Evolutionary conservation across 805 yeast species (phyloP), one percentile per base, ranked within the genome.

Genomic region (Saccharomycopsis malanga): DNA sequence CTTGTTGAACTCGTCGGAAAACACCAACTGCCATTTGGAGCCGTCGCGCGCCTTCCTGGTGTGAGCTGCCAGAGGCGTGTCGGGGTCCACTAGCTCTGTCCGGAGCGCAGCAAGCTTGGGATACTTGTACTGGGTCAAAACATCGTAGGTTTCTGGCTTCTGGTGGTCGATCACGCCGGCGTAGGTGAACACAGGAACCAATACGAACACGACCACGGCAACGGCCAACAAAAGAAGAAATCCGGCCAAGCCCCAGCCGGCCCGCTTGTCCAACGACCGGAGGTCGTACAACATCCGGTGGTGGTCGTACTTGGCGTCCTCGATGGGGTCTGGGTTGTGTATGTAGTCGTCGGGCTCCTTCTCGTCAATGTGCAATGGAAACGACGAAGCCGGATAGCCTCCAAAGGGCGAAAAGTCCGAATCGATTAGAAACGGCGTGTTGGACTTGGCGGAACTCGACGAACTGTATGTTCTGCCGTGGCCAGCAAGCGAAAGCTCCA

Each of bases 271-370:
- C 77, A 82, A 71, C 57, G 73, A 60, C 63, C 77, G 83, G 53
- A 84, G 62, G 64, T 84, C 93, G 46, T 77, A 59, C 50, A 67
- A 57, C 57, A 84, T 77, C 56, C 87, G 68, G 60, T 80, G 76
- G 53, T 77, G 82, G 56, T 87, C 95, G 58, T 82, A 79, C 50
- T 81, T 77, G 18, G 95, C 96, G 62, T 93, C 98, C 39, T 80
- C 85, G 30, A 88, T 82, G 7, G 96, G 96, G 63, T 89, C 96
- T 1, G 98, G 98, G 65, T 91, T 93, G 65, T 91, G 98, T 54
- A 93, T 62, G 60, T 87, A 89, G 64, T 91, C 98, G 67, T 91
- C 98, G 6, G 85, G 83, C 65, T 91, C 98, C 65, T 87, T 87
- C 57, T 91, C 98, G 50, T 91, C 96, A 53, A 93, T 79, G 56